Evolutionary conservation across 768 basidiomycete genomes (phyloP).

Genomic region (Tylopilus subfusipes): DNA sequence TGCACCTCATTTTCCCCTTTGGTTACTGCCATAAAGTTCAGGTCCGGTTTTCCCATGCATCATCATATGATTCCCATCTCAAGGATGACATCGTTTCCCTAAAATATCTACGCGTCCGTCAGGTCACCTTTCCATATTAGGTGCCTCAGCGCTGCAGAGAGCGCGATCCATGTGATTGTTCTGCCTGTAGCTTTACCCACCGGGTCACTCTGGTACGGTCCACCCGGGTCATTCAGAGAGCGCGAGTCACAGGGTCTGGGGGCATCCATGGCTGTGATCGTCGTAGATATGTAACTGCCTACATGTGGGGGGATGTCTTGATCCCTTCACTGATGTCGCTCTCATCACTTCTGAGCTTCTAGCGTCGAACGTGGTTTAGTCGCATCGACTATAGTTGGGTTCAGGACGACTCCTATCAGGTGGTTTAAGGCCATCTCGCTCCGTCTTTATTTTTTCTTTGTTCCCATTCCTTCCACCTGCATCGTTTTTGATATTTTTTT

Average conservation of each 20-base stretch:
- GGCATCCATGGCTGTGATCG: not conserved
- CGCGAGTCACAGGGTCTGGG: not conserved
- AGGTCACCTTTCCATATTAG: not conserved
- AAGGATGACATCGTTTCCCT: not conserved
- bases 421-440: not conserved
- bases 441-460: not conserved
- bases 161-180: conserved; percentile 3
- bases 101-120: not conserved
- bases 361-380: conserved; percentile 4
- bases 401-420: not conserved
- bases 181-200: not conserved
- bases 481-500: not conserved
- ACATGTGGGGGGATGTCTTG: not conserved
- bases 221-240: not conserved
- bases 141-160: not conserved
- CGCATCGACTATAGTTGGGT: not conserved
- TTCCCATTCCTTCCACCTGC: not conserved
- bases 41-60: not conserved
- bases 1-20: not conserved
- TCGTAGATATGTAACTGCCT: not conserved
- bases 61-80: not conserved
- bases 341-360: conserved; percentile 9
- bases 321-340: not conserved
- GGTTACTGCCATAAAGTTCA: not conserved
- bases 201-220: not conserved